A percentile compares a stretch with the other conserved stretches of the same genome.
These are phyloP conservation scores for Jamesozyma rosinii DNA, from an alignment of 805 yeast genomes.

Conservation along the genomic window DNA sequence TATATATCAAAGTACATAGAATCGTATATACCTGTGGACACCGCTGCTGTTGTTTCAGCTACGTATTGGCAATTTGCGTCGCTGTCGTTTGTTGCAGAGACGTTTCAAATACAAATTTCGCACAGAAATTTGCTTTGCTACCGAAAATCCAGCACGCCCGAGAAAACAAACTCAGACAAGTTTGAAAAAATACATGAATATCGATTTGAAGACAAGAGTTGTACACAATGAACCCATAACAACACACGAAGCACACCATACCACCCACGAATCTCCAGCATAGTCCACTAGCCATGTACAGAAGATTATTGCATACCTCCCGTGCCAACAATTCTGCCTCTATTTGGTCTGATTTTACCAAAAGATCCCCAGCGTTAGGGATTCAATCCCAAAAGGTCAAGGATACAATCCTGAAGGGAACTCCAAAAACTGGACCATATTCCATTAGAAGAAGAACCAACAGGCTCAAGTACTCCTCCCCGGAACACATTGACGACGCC, in stretches of 20 bases:
- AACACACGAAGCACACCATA: too few species aligned
- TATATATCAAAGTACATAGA: too few species aligned
- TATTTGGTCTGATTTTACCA: constrained; percentile 25
- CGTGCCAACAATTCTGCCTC: constrained; percentile 1
- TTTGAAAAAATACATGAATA: too few species aligned
- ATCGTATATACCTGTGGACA: too few species aligned
- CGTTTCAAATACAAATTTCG: background rate
- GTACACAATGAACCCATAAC: too few species aligned
- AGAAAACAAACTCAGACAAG: background rate
- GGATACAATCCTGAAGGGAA: constrained; percentile 30
- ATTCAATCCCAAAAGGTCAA: constrained; percentile 21
- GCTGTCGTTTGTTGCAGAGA: background rate
- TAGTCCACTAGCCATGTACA: constrained; percentile 12
- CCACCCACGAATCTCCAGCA: too few species aligned
- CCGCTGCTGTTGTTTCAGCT: background rate
- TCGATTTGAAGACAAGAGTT: too few species aligned
- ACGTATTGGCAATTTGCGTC: background rate
- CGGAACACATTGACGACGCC: constrained; percentile 59
- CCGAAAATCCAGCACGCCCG: background rate
- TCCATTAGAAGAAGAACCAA: constrained; percentile 38
- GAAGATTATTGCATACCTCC: constrained; percentile 18
- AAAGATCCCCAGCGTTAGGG: constrained; percentile 23
- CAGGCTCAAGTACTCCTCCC: constrained; percentile 52
- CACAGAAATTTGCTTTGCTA: background rate
- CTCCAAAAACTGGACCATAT: constrained; percentile 40